Evolutionary conservation across 805 yeast species (phyloP), one percentile per base, ranked within the genome.

Genomic region (Phaffomyces opuntiae): DNA sequence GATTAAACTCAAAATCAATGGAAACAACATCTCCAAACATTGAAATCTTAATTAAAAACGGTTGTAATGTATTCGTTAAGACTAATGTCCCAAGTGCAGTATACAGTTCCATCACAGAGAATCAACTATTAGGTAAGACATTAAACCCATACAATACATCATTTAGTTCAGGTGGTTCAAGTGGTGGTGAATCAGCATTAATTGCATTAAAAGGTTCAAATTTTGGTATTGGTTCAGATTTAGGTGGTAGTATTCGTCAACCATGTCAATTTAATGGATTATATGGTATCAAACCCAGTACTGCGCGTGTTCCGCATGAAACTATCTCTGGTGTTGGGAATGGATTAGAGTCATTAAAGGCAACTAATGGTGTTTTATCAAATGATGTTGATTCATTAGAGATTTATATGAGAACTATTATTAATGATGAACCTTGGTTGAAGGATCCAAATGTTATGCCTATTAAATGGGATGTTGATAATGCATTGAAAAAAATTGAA

Each of bases 171-270:
- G 78, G 78, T 35, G 80, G 80, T 1, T 70, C 76, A 12, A 69
- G 75, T 5, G 78, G 78, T 4, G 80, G 80, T 27, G 79, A 74
- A 42, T 75, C 72, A n/a, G 73, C 77, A 3, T 51, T 75, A n/a
- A 52, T 72, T 8, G 68, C 67, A 1, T 50, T 70, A 40, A 54
- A 61, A 40, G 77, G 77, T 7, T 29, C 66, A 60, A 12, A 48
- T 27, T 16, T 52, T 11, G 81, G 83, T 11, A 56, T 79, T 37
- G 81, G 81, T 16, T 67, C 75, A 3, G 80, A 75, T 55, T 66
- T 74, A 36, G 80, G 78, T 17, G 80, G 80, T 6, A 65, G 73
- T 5, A 65, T 75, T 27, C 60, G 80, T 34, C 67, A 65, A 36
- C 80, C 80, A 1, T 67, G 77, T 5, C 58, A 70, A 17, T 68